Conservation (phyloP, 2,329 filamentous ascomycete species). For the Calcarisporium arbuscula region DNA sequence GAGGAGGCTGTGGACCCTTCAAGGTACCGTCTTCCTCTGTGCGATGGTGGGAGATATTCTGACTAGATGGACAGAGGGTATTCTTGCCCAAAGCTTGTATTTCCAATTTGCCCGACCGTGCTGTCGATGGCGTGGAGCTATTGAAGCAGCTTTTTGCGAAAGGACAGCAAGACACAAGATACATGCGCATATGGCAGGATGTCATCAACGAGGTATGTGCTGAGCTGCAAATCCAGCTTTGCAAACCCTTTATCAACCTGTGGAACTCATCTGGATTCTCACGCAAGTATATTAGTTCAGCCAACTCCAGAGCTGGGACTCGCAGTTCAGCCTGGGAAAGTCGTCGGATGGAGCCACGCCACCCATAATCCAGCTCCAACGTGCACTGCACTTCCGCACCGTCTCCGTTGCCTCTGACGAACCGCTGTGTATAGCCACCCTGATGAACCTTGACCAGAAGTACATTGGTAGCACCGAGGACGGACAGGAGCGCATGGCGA, state of each 20-base stretch:
- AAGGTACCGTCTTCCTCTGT: conserved; percentile 14
- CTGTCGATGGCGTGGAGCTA: conserved; percentile 11
- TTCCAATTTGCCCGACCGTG: conserved; percentile 26
- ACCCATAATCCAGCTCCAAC: conserved; percentile 14
- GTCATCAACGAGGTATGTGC: conserved; percentile 11
- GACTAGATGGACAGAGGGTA: conserved; percentile 20
- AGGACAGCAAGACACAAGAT: conserved; percentile 9
- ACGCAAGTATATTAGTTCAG: conserved; percentile 10
- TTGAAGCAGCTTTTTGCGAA: conserved; percentile 9
- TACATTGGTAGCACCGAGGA: conserved; percentile 9
- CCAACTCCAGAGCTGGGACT: conserved; percentile 12
- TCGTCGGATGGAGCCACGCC: conserved; percentile 2
- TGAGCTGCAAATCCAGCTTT: neutral
- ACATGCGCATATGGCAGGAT: conserved; percentile 16
- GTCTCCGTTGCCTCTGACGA: conserved; percentile 23
- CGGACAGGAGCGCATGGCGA: conserved; percentile 15
- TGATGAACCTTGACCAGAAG: conserved; percentile 17
- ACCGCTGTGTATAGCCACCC: conserved; percentile 21
- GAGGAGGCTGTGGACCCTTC: conserved; percentile 32
- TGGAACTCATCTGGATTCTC: no score
- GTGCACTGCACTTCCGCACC: conserved; percentile 18
- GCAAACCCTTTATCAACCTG: no score
- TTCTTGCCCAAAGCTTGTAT: conserved; percentile 21
- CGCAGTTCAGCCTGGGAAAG: neutral
- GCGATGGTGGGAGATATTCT: neutral